Base-by-base conservation (phyloP, 2,329 filamentous ascomycete genomes). In the Fusarium sp. region DNA sequence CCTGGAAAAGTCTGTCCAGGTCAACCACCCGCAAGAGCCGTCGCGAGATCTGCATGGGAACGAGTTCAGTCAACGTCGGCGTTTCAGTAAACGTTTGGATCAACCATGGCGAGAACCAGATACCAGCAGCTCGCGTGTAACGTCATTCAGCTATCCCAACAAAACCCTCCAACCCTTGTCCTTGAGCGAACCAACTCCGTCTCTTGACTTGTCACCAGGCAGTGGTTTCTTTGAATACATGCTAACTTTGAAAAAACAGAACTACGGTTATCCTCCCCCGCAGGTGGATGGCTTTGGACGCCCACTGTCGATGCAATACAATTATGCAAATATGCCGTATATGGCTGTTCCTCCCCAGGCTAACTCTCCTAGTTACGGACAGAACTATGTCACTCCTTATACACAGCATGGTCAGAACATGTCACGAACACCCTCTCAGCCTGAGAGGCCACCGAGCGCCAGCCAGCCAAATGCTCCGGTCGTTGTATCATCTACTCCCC, bases 341-440 rank as follows among this genome's bases (percentile, higher is more conserved):
- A 89, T 90, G 82, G 77, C 63, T 24, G 78, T 61, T 20, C 78
- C 81, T 36, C 82, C 83, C 26, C 81, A 84, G 66, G 81, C 82
- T 72, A 85, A 86, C 73, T 85, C 85, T 15, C 87, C 87, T 30
- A 82, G 83, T n/a, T 90, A 83, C 71, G 85, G 85, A 66, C 85
- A 86, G 58, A 82, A 82, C 26, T 88, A 85, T 65, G 82, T 79
- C 13, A 77, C 78, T 72, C 82, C 78, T 54, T 83, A 77, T 78
- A 84, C 78, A 81, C 86, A 85, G 76, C 89, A 69, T 89, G 92
- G 80, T 87, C 91, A 70, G 84, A 89, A 65, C 85, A 95, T 97
- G 92, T 96, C 95, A 5, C 92, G 95, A 76, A 95, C 90, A 68
- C 90, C 92, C 5, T 97, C 94, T 5, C 93, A 96, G 81, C 88